Evolutionary conservation across 352 stramenopile genomes (phyloP).

Genomic region (Pythium insidiosum): DNA sequence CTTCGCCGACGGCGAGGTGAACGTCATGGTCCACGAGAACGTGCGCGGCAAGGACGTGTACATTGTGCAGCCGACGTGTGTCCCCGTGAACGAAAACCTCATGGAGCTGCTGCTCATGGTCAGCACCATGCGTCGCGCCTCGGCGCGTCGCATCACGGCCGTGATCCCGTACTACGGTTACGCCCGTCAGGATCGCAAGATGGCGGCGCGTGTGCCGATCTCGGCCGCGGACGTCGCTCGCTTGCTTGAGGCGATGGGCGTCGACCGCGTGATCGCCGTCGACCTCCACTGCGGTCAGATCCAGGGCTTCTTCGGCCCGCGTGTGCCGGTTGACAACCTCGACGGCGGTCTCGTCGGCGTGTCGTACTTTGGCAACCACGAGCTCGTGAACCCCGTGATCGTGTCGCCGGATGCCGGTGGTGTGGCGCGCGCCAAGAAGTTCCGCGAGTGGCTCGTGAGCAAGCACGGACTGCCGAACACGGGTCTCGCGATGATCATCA

Average conservation of each 20-base stretch:
- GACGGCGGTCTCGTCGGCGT: constrained; percentile 93
- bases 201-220: constrained; percentile 96
- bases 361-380: constrained; percentile 93
- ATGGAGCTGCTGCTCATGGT: constrained; percentile 99
- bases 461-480: constrained; percentile 97
- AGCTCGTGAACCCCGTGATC: constrained; percentile 98
- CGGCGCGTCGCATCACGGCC: constrained; percentile 97
- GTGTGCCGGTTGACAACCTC: constrained; percentile 99
- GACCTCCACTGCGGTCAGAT: constrained; percentile 87
- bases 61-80: constrained; percentile 99
- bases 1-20: constrained; percentile 99
- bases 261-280: constrained; percentile 84
- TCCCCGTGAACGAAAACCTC: constrained; percentile 99
- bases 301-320: constrained; percentile 98
- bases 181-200: constrained; percentile 88
- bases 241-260: constrained; percentile 81
- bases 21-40: constrained; percentile 99
- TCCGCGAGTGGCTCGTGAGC: constrained; percentile 97
- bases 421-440: constrained; percentile 99
- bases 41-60: constrained; percentile 99
- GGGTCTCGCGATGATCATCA: constrained; percentile 99
- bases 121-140: constrained; percentile 96
- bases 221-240: constrained; percentile 87
- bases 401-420: constrained; percentile 98
- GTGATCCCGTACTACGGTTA: constrained; percentile 97